Evolutionary conservation across 257 asterid species (phyloP), one percentile per base, ranked within the genome.

Genomic region (Petunia secreta): DNA sequence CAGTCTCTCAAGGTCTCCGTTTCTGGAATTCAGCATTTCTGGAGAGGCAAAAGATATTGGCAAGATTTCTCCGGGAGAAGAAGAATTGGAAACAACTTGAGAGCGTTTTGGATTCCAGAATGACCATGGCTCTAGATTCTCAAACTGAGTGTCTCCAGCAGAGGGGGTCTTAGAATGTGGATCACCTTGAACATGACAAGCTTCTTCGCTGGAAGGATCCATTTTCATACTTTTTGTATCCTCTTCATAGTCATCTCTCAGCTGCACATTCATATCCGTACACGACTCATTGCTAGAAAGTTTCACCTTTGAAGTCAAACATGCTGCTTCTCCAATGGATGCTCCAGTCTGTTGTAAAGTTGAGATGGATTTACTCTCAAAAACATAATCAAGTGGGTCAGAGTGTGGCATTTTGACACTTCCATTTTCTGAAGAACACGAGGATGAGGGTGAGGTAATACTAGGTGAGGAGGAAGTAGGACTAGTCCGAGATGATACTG

Each of bases 131-230:
- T 86, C 83, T n/a, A 89, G 75, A 75, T 80, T 79, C 87, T 85
- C 86, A 60, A 86, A 85, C 85, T 90, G 92, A 36, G 85, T 84
- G 68, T 90, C 92, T 57, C 88, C 96, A 80, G 83, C 89, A 52
- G 94, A 90, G 55, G 84, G 94, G 75, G 91, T 85, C 90, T 91
- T 87, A 79, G 38, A 80, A 80, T 85, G 96, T 1, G 80, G 46
- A 16, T 82, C 66, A 15, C 74, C 58, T 69, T 84, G 85, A 3
- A n/a, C 39, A 68, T 55, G 14, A 16, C 85, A 79, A 63, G 25
- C 39, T 77, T 82, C 89, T 57, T 84, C 90, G 54, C 86, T 83
- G 13, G 63, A 43, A 50, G 60, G 62, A 62, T 46, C 10, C 62
- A 11, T 48, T 25, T 48, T 48, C 50, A 63, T 43, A 40, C 62